Evolutionary conservation across 2,329 filamentous ascomycete genomes (phyloP).

Genomic region (Claviceps arundinis): DNA sequence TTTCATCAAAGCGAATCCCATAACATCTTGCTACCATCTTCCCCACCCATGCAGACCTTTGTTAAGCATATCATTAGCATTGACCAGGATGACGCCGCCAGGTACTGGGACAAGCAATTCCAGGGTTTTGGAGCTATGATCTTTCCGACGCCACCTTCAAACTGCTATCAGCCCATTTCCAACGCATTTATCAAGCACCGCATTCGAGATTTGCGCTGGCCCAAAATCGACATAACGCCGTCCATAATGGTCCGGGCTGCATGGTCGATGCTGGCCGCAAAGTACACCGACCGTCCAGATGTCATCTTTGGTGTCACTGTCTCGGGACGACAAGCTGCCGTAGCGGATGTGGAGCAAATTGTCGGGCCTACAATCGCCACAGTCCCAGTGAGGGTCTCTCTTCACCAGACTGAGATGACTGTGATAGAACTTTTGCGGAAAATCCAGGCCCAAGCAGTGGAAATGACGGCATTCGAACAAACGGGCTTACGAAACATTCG

Average conservation of each 20-base stretch:
- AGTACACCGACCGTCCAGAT: conserved; percentile 22
- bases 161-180: conserved; percentile 1
- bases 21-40: not conserved
- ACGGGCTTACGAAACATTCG: conserved; percentile 8
- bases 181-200: conserved; percentile 1
- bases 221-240: conserved; percentile 4
- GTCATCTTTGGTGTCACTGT: conserved; percentile 13
- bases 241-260: conserved; percentile 12
- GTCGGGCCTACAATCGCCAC: conserved; percentile 16
- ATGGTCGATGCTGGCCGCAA: conserved; percentile 28
- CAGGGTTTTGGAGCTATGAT: conserved; percentile 10
- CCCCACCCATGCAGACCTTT: conserved; percentile 1
- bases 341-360: conserved; percentile 13
- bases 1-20: conserved; percentile 15
- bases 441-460: conserved; percentile 8
- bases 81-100: not conserved
- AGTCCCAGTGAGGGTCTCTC: conserved; percentile 12
- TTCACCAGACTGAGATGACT: conserved; percentile 15
- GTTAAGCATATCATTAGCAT: not conserved
- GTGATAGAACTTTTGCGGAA: conserved; percentile 28
- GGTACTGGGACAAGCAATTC: conserved; percentile 1
- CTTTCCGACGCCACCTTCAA: conserved; percentile 4
- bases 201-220: conserved; percentile 1
- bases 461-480: conserved; percentile 9
- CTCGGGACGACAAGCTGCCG: conserved; percentile 12